These are phyloP conservation scores for Cystobasidium ongulense DNA, from an alignment of 768 basidiomycete genomes.

Conservation along the genomic window DNA sequence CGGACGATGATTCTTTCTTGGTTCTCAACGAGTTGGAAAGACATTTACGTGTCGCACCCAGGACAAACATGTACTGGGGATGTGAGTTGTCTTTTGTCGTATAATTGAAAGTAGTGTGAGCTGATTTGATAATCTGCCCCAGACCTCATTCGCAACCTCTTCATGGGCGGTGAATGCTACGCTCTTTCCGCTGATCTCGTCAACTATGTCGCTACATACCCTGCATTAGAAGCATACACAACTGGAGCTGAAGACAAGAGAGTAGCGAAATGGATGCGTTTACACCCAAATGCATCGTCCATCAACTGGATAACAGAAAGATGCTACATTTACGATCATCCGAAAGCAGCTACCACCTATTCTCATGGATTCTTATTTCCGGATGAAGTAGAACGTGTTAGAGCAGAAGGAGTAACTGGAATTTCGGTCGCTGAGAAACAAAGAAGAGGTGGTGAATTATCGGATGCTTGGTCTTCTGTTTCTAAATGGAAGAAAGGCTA, in stretches of 20 bases:
- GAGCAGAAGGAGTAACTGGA: constrained; percentile 47
- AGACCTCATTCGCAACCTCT: constrained; percentile 71
- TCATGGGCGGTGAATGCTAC: constrained; percentile 94
- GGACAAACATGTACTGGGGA: constrained; percentile 49
- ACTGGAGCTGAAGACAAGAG: constrained; percentile 89
- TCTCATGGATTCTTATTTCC: constrained; percentile 94
- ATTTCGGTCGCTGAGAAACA: constrained; percentile 43
- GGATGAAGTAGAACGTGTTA: constrained; percentile 67
- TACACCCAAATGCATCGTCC: constrained; percentile 63
- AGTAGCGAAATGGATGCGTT: constrained; percentile 80
- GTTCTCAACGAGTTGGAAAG: constrained; percentile 90
- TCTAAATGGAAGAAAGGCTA: constrained; percentile 75
- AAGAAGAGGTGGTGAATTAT: constrained; percentile 43
- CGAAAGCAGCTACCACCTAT: constrained; percentile 83
- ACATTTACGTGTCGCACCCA: constrained; percentile 68
- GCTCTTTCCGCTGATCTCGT: constrained; percentile 81
- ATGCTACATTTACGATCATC: constrained; percentile 98
- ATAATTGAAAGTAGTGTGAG: no score
- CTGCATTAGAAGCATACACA: constrained; percentile 58
- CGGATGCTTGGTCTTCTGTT: constrained; percentile 68
- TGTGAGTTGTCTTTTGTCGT: constrained; percentile 40
- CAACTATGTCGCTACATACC: constrained; percentile 72
- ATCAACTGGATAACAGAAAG: constrained; percentile 85
- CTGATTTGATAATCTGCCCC: constrained; percentile 9
- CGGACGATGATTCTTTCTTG: constrained; percentile 90